Evolutionary conservation across 1,284 basidiomycete genomes (phyloP), one percentile per base, ranked within the genome.

Genomic region (Erythrobasidium hasegawianum): DNA sequence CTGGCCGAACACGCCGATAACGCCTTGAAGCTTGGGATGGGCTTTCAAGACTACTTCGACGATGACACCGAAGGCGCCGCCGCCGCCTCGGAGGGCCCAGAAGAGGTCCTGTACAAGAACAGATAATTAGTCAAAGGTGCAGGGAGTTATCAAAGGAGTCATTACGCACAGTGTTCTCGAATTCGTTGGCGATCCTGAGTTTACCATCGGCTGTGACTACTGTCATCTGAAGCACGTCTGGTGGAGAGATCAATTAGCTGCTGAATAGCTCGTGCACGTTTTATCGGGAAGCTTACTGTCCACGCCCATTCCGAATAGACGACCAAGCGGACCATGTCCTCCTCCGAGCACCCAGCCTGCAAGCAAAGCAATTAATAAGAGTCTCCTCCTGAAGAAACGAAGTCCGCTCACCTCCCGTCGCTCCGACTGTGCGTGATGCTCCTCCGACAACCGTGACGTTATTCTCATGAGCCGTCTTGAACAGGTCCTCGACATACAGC

Each of bases 51-150:
- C 72, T 50, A 74, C 72, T 7, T 58, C 38, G 45, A 73, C 72
- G 1, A 76, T 71, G 8, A 75, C 61, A 20, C 73, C 75, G 57
- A 71, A 72, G 43, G 72, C 72, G 2, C 67, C 41, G 1, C 76
- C 76, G 5, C 67, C 76, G 24, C 75, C 76, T 2, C 76, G 67
- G 2, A 76, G 62, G 1, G 71, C 76, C 67, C 69, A 75, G 64
- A 68, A 75, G 1, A 75, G 57, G 47, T 75, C 74, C 43, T 47
- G 22, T 5, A 33, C 11, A 4, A 33, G 33, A 47, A n/a, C n/a
- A n/a, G n/a, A n/a, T n/a, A n/a, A n/a, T n/a, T n/a, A n/a, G n/a
- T n/a, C n/a, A n/a, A n/a, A n/a, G n/a, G n/a, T n/a, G n/a, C n/a
- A n/a, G 43, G 22, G 14, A 47, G 22, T n/a, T 18, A 47, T 5